These are phyloP conservation scores for Perkinsus marinus DNA, from an alignment of 169 alveolate genomes.

Conservation along the genomic window DNA sequence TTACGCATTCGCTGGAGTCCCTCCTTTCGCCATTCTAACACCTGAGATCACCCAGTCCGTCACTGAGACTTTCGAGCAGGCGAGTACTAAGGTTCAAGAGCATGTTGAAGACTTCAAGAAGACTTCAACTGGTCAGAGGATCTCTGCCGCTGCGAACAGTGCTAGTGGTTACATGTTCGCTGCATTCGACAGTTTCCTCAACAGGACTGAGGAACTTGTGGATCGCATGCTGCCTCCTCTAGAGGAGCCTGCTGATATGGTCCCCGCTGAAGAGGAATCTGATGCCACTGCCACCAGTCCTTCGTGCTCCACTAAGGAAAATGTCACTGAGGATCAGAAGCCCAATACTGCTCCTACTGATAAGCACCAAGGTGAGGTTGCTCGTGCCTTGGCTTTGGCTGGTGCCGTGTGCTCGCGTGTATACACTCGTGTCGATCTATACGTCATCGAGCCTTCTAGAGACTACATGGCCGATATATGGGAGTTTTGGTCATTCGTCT, in stretches of 20 bases:
- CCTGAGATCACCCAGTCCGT: neutral
- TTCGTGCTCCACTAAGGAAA: no score
- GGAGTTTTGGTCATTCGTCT: neutral
- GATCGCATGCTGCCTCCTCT: neutral
- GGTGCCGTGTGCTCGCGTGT: neutral
- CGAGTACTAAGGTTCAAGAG: neutral
- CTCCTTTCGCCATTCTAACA: neutral
- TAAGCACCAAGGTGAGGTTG: neutral
- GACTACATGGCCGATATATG: neutral
- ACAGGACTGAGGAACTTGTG: neutral
- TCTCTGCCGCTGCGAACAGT: neutral
- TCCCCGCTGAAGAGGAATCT: neutral
- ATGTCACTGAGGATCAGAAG: neutral
- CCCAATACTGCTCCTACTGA: neutral
- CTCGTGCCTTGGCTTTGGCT: neutral
- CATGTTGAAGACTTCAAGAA: neutral
- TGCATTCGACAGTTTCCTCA: neutral
- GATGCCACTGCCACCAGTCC: neutral
- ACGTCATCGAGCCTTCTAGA: neutral
- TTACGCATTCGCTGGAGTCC: neutral
- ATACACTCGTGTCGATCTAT: neutral
- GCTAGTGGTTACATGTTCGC: neutral
- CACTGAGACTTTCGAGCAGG: neutral
- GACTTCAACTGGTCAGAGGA: neutral
- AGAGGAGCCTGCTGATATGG: neutral